Conservation (phyloP, 2,329 filamentous ascomycete species). For the Ascomycota sp. region DNA sequence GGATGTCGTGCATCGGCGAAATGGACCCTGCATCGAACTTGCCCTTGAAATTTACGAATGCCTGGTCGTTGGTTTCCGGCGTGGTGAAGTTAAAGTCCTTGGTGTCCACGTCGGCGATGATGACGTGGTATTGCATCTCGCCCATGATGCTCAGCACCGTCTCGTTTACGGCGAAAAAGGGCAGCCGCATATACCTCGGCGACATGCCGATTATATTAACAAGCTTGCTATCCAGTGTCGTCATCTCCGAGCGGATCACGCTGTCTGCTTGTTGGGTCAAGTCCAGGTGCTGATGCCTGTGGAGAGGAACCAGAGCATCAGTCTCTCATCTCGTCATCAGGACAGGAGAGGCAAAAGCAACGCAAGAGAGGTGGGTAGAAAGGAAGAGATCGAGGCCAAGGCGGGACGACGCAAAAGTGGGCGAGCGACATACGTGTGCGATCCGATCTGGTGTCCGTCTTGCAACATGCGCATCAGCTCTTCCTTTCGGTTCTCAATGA, state of each 20-base stretch:
- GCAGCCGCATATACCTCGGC: constrained; percentile 16
- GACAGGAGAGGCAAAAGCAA: too few species aligned
- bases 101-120: constrained; percentile 34
- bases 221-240: constrained; percentile 12
- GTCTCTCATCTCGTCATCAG: too few species aligned
- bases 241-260: constrained; percentile 11
- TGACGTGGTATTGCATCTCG: constrained; percentile 25
- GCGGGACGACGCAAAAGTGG: too few species aligned
- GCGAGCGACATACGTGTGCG: constrained; percentile 15
- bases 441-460: constrained; percentile 33
- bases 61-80: constrained; percentile 21
- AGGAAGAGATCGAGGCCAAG: too few species aligned
- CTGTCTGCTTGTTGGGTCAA: constrained; percentile 8
- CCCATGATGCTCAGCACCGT: constrained; percentile 9
- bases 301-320: constrained; percentile 4
- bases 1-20: constrained; percentile 26
- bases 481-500: constrained; percentile 2
- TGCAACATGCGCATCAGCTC: constrained; percentile 18
- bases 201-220: constrained; percentile 9
- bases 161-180: constrained; percentile 15
- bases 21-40: constrained; percentile 16
- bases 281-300: constrained; percentile 13
- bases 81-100: constrained; percentile 29
- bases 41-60: constrained; percentile 10
- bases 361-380: too few species aligned